These are phyloP conservation scores for Kondoa malvinella DNA, from an alignment of 768 basidiomycete genomes.

Conservation along the genomic window DNA sequence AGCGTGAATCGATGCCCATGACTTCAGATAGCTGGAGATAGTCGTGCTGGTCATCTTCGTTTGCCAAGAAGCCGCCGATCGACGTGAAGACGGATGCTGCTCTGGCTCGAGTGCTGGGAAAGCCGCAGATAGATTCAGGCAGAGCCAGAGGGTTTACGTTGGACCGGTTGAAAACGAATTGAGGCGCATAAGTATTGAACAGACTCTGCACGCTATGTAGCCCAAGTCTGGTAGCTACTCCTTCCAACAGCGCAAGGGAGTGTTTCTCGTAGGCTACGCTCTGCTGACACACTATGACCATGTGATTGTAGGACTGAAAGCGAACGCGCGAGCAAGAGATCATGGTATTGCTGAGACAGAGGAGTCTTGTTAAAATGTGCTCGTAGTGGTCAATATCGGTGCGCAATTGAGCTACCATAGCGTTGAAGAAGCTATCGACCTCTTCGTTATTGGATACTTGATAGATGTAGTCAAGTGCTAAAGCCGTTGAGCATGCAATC, in stretches of 20 bases:
- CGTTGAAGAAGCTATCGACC: background rate
- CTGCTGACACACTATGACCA: slow-evolving; percentile 40
- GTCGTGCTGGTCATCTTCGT: background rate
- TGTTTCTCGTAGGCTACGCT: slow-evolving; percentile 33
- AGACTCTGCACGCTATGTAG: slow-evolving; percentile 45
- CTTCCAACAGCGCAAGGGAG: slow-evolving; percentile 42
- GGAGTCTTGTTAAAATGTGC: slow-evolving; percentile 51
- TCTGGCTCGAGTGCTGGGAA: slow-evolving; percentile 46
- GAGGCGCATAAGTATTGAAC: slow-evolving; percentile 61
- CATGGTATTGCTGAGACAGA: slow-evolving; percentile 60
- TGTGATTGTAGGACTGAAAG: slow-evolving; percentile 69
- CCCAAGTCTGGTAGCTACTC: slow-evolving; percentile 52
- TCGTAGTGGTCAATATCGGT: slow-evolving; percentile 53
- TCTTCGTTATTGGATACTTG: slow-evolving; percentile 35
- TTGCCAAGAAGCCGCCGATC: slow-evolving; percentile 47
- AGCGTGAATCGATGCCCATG: background rate
- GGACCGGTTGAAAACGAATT: slow-evolving; percentile 40
- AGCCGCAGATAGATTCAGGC: slow-evolving; percentile 61
- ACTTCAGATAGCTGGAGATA: slow-evolving; percentile 7
- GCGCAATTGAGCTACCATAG: slow-evolving; percentile 36
- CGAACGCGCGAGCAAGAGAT: slow-evolving; percentile 58
- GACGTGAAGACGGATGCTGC: slow-evolving; percentile 50
- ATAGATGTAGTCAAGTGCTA: background rate
- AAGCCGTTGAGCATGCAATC: slow-evolving; percentile 26
- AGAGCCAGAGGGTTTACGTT: slow-evolving; percentile 38